Evolutionary conservation across 179 eudicot genomes (phyloP).

Genomic region (Heliamphora pulchella): DNA sequence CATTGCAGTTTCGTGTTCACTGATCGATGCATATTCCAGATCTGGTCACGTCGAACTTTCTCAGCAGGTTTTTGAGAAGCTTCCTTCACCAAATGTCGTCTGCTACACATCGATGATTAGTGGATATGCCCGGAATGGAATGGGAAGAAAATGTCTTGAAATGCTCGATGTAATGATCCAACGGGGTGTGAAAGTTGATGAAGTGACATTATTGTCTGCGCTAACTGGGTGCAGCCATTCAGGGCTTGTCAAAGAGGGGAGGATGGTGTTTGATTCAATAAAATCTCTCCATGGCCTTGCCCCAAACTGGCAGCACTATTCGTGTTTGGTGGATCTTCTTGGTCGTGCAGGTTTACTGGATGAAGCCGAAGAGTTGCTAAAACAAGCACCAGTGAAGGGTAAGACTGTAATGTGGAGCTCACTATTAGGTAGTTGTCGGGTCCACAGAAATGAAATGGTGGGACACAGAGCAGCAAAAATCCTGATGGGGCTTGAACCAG

Average conservation of each 20-base stretch:
- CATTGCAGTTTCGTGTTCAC: conserved; percentile 41
- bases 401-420: conserved; percentile 57
- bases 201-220: conserved; percentile 55
- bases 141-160: conserved; percentile 47
- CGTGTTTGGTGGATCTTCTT: conserved; percentile 71
- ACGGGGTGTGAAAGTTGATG: conserved; percentile 53
- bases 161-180: conserved; percentile 45
- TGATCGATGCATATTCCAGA: conserved; percentile 51
- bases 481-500: conserved; percentile 47
- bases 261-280: conserved; percentile 45
- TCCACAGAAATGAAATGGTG: conserved; percentile 40
- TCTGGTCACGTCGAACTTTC: conserved; percentile 46
- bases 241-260: conserved; percentile 59
- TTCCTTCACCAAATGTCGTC: conserved; percentile 44
- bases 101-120: conserved; percentile 60
- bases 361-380: conserved; percentile 61
- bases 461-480: conserved; percentile 43
- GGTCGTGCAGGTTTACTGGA: conserved; percentile 58
- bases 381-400: conserved; percentile 29
- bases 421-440: conserved; percentile 58
- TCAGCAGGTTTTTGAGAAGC: conserved; percentile 31
- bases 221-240: conserved; percentile 62
- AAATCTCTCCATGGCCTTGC: conserved; percentile 29
- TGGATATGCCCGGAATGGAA: conserved; percentile 59
- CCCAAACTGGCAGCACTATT: conserved; percentile 54